Evolutionary conservation across 108 stramenopile species (phyloP), one percentile per base, ranked within the genome.

Genomic region (Fragilariopsis cylindrus): DNA sequence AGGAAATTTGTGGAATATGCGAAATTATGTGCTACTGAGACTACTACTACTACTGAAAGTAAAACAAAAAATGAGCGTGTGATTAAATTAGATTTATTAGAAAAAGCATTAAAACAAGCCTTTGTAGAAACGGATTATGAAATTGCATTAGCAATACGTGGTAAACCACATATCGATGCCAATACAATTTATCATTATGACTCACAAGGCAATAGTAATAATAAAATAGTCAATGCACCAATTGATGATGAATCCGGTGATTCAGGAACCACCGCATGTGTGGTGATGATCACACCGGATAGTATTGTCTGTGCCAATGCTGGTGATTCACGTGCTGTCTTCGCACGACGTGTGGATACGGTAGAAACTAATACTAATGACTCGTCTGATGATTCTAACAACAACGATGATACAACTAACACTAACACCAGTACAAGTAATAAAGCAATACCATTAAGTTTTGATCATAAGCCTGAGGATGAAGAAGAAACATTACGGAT

Each of bases 401-500:
- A 11, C 52, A 53, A 11, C 52, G 52, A 53, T 13, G 52, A 53
- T 13, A 53, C 13, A 15, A 15, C 52, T 13, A 53, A 11, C 0
- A 53, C 0, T 84, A 90, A 94, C 19, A 71, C 82, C 43, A 91
- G 83, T 1, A 57, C 96, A 12, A 47, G 96, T 45, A 12, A 94
- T 92, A 46, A 96, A 92, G 8, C 71, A 49, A 97, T 90, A 30
- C 92, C 97, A 11, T 77, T 98, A 47, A 85, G 84, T 47, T 91
- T 88, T 70, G 99, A 99, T 86, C 99, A 99, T 80, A 99, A 99
- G 76, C 99, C 99, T 13, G 69, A 81, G 57, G 85, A 91, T 56
- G 88, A 85, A 58, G 73, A 73, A 39, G 96, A 97, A 81, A 57
- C 76, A 72, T 76, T 67, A 30, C 70, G 96, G 16, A 88, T 97